Conservation (phyloP, 1,284 basidiomycete species). For the Boletus semigastroideus region DNA sequence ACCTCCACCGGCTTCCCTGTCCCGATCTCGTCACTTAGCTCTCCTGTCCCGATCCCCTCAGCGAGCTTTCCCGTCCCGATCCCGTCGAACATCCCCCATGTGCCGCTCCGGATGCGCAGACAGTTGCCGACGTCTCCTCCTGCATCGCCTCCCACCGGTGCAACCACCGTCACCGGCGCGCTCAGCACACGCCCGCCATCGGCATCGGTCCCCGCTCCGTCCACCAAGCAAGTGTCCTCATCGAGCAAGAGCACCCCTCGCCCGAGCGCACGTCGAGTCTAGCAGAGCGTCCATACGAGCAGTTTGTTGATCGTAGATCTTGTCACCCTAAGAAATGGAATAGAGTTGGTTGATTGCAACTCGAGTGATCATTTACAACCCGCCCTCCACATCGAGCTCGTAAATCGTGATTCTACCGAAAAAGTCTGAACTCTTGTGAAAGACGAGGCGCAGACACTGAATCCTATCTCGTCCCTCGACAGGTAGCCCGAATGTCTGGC, state of each 20-base stretch:
- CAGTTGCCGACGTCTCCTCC: slow-evolving; percentile 4
- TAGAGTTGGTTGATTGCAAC: slow-evolving; percentile 29
- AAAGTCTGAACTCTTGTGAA: slow-evolving; percentile 76
- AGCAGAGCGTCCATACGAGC: slow-evolving; percentile 4
- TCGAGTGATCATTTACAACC: slow-evolving; percentile 6
- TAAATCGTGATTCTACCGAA: slow-evolving; percentile 76
- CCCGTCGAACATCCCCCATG: neutral
- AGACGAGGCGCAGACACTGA: slow-evolving; percentile 58
- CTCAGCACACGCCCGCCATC: neutral
- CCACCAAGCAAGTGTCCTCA: neutral
- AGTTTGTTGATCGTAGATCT: slow-evolving; percentile 15
- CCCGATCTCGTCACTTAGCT: neutral
- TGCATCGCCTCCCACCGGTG: neutral
- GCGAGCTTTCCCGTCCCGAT: neutral
- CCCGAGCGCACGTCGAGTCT: neutral
- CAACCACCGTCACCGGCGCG: neutral
- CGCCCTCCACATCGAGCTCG: slow-evolving; percentile 56
- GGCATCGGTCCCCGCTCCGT: neutral
- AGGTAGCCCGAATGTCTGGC: slow-evolving; percentile 60
- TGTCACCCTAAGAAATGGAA: slow-evolving; percentile 25
- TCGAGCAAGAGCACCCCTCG: neutral
- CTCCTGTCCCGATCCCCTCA: slow-evolving; percentile 1
- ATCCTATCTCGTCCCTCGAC: slow-evolving; percentile 33
- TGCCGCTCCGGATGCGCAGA: slow-evolving; percentile 12
- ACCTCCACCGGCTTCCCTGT: neutral